Conservation (phyloP, 768 basidiomycete genomes). For the Symmetrospora coprosmae region DNA sequence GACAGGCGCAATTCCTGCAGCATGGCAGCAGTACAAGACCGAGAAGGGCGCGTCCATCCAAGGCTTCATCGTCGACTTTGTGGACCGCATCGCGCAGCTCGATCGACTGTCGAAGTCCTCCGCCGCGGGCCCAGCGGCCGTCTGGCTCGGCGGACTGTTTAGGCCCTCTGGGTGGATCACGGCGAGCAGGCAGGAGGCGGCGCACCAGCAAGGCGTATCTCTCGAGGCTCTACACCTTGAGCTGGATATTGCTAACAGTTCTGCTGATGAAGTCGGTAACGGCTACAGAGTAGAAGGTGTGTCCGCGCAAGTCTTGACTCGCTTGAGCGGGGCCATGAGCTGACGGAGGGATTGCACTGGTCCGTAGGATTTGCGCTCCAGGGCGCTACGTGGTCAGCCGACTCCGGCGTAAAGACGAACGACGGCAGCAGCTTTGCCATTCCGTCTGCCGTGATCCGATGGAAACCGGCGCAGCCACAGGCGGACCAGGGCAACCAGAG, state of each 20-base stretch:
- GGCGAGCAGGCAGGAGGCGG: constrained; percentile 87
- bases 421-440: not conserved
- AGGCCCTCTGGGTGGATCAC: constrained; percentile 95
- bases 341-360: not conserved
- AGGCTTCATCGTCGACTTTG: constrained; percentile 71
- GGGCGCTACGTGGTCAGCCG: not conserved
- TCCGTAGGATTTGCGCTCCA: constrained; percentile 7
- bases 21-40: constrained; percentile 84
- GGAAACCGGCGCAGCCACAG: not conserved
- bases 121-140: constrained; percentile 46
- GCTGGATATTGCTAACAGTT: constrained; percentile 67
- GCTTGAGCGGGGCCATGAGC: not conserved
- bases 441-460: not conserved
- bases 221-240: constrained; percentile 69
- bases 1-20: constrained; percentile 67
- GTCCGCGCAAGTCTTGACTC: constrained; percentile 32
- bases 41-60: constrained; percentile 64
- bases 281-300: constrained; percentile 56
- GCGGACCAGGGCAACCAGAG: not conserved
- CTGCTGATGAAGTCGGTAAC: constrained; percentile 51
- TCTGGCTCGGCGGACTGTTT: constrained; percentile 88
- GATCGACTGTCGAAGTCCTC: constrained; percentile 56
- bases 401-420: not conserved
- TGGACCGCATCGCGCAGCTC: constrained; percentile 67
- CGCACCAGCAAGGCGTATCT: constrained; percentile 81